A percentile compares a stretch with the other conserved stretches of the same genome.
These are phyloP conservation scores for Elsinoe batatas DNA, from an alignment of 2,329 filamentous ascomycete species.

Conservation along the genomic window DNA sequence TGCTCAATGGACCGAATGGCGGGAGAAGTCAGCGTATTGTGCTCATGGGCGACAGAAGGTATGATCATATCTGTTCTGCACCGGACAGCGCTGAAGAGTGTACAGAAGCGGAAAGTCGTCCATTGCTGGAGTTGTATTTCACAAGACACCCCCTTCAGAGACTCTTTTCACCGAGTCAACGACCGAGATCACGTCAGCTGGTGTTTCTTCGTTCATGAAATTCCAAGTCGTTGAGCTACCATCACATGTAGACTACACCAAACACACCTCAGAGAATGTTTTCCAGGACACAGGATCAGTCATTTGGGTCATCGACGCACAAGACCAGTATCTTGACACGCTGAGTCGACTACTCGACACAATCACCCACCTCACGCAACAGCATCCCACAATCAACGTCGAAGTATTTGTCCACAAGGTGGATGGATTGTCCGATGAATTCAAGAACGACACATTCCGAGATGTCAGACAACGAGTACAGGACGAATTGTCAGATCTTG, in stretches of 20 bases:
- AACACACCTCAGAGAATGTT: conserved; percentile 81
- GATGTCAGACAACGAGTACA: conserved; percentile 95
- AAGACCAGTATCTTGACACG: conserved; percentile 93
- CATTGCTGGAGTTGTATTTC: conserved; percentile 97
- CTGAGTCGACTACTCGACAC: conserved; percentile 79
- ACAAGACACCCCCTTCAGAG: conserved; percentile 92
- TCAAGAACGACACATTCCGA: conserved; percentile 88
- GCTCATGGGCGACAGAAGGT: conserved; percentile 94
- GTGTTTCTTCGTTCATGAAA: conserved; percentile 97
- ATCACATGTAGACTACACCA: conserved; percentile 86
- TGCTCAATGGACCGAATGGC: conserved; percentile 40
- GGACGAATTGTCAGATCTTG: conserved; percentile 87
- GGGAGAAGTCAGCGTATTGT: conserved; percentile 72
- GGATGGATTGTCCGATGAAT: conserved; percentile 93
- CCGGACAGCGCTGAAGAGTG: not conserved
- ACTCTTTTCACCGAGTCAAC: conserved; percentile 94
- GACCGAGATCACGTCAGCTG: conserved; percentile 85
- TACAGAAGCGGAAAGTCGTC: conserved; percentile 92
- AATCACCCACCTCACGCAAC: conserved; percentile 77
- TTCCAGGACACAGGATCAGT: conserved; percentile 90
- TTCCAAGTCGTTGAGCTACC: conserved; percentile 98
- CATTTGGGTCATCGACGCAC: conserved; percentile 97
- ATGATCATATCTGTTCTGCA: conserved; percentile 24
- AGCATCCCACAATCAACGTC: conserved; percentile 88
- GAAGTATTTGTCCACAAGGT: conserved; percentile 99